Evolutionary conservation across 805 yeast species (phyloP).

Genomic region (Ogataea methanolica): DNA sequence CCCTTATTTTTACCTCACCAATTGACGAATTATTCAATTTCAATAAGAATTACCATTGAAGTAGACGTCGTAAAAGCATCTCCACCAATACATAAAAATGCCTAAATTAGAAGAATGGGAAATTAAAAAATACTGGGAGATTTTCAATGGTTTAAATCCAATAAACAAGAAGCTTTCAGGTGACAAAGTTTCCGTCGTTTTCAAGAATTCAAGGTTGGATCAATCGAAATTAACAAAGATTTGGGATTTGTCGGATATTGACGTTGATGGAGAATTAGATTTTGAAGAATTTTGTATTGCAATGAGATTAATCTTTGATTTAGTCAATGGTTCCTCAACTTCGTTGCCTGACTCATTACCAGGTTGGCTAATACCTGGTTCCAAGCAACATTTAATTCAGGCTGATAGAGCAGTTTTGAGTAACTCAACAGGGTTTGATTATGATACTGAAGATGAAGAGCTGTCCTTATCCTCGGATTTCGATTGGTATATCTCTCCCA

Average conservation of each 20-base stretch:
- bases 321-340: constrained; percentile 70
- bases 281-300: constrained; percentile 98
- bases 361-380: constrained; percentile 87
- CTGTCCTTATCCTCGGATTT: constrained; percentile 60
- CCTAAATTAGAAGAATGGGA: constrained; percentile 92
- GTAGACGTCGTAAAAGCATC: too few relatives aligned
- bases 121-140: constrained; percentile 96
- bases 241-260: constrained; percentile 93
- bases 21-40: too few relatives aligned
- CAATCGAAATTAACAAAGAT: constrained; percentile 74
- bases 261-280: constrained; percentile 85
- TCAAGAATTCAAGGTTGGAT: constrained; percentile 81
- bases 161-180: constrained; percentile 74
- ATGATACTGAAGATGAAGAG: constrained; percentile 57
- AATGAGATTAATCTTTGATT: constrained; percentile 90
- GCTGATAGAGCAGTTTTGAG: constrained; percentile 66
- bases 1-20: too few relatives aligned
- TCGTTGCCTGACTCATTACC: constrained; percentile 79
- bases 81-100: constrained; percentile 11
- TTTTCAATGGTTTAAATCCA: constrained; percentile 86
- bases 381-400: constrained; percentile 78
- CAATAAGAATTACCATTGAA: too few relatives aligned
- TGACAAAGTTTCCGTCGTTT: constrained; percentile 77
- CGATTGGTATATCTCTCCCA: constrained; percentile 96
- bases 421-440: constrained; percentile 27